A percentile compares a stretch with the other conserved stretches of the same genome.
These are phyloP conservation scores for Rhododendron williamsianum DNA, from an alignment of 148 eudicot genomes.

Conservation along the genomic window DNA sequence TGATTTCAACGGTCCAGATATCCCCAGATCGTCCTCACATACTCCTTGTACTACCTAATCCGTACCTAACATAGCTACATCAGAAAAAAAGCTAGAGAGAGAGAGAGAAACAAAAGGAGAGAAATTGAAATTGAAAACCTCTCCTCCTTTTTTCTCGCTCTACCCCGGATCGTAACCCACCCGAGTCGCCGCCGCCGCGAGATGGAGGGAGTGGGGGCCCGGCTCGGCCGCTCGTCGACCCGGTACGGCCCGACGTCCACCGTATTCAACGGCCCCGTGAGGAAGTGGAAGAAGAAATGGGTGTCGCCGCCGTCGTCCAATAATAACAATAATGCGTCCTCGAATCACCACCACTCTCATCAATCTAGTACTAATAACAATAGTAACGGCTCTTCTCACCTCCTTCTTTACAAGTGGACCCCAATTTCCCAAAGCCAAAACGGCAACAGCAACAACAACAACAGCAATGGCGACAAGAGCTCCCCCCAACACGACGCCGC, in stretches of 20 bases:
- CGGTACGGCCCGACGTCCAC: constrained; percentile 62
- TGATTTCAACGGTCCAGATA: constrained; percentile 3
- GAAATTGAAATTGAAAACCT: neutral
- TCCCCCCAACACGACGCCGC: constrained; percentile 16
- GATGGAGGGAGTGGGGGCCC: constrained; percentile 91
- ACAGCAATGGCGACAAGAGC: constrained; percentile 10
- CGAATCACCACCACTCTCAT: constrained; percentile 19
- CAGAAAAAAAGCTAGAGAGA: no score
- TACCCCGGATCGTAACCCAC: constrained; percentile 7
- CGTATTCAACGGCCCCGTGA: constrained; percentile 79
- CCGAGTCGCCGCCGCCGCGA: constrained; percentile 13
- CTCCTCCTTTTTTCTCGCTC: neutral
- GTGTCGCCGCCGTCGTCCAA: constrained; percentile 28
- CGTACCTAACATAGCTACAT: neutral
- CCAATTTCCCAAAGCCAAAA: constrained; percentile 41
- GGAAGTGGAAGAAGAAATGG: constrained; percentile 95
- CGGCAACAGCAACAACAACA: neutral
- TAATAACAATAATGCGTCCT: constrained; percentile 11
- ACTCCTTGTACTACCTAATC: neutral
- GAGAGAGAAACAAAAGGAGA: neutral
- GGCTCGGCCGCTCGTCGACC: constrained; percentile 77
- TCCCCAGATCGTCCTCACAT: neutral
- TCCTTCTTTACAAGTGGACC: constrained; percentile 71
- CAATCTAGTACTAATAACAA: constrained; percentile 15
- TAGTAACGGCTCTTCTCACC: constrained; percentile 35